phyloP scores from a whole-genome alignment of 75 land plant genomes.

The Picea sitchensis region DNA sequence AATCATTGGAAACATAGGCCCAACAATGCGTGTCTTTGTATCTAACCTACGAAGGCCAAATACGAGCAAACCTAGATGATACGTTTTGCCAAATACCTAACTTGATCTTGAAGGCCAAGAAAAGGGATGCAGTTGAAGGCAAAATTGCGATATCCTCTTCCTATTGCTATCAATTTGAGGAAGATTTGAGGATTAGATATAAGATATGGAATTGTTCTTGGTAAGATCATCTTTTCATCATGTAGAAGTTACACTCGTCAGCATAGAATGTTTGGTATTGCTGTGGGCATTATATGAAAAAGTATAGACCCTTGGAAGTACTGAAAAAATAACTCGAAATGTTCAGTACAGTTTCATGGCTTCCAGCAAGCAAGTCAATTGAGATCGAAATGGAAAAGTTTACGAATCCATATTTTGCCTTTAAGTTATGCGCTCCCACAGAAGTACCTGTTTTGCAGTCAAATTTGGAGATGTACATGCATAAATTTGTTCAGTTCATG shows the following conservation, averaged over 20 bases:
- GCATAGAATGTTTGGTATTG: not conserved
- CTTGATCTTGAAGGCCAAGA: not conserved
- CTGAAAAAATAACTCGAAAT: not conserved
- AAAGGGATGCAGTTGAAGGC: not conserved
- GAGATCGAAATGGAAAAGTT: not conserved
- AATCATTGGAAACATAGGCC: not conserved
- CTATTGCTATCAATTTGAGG: not conserved
- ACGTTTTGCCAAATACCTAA: not conserved
- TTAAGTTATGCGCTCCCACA: too few relatives aligned
- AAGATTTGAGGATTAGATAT: not conserved
- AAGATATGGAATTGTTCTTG: not conserved
- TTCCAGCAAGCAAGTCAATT: not conserved
- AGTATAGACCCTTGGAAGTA: not conserved
- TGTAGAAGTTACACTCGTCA: not conserved
- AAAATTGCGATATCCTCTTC: not conserved
- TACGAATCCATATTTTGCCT: too few relatives aligned
- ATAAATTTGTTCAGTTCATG: too few relatives aligned
- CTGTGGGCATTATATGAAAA: not conserved
- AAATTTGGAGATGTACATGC: too few relatives aligned
- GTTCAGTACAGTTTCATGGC: not conserved
- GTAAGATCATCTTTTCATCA: not conserved
- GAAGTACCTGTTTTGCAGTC: too few relatives aligned
- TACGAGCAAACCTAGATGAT: not conserved
- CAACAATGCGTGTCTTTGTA: not conserved
- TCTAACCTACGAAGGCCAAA: not conserved